Evolutionary conservation across 1,284 basidiomycete genomes (phyloP).

Genomic region (Cryptococcus jaspeensis): DNA sequence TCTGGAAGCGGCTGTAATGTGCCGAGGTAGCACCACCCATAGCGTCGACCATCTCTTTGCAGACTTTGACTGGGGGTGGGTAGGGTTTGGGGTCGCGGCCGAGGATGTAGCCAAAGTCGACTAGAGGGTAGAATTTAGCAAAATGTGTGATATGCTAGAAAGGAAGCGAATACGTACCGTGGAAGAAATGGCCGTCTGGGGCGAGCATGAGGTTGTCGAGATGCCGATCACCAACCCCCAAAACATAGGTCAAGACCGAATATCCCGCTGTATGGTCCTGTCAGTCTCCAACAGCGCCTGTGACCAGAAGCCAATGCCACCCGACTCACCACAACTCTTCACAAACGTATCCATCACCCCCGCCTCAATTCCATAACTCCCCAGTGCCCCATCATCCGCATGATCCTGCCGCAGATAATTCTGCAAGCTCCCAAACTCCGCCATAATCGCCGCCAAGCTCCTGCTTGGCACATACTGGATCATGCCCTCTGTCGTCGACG

Average conservation of each 20-base stretch:
- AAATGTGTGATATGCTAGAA: not conserved
- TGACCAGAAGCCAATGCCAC: not conserved
- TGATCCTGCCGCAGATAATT: slow-evolving; percentile 82
- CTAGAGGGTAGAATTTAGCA: slow-evolving; percentile 52
- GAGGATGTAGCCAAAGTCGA: slow-evolving; percentile 98
- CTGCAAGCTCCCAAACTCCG: slow-evolving; percentile 85
- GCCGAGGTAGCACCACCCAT: slow-evolving; percentile 94
- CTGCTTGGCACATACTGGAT: slow-evolving; percentile 94
- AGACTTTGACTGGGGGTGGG: slow-evolving; percentile 96
- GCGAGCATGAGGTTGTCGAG: slow-evolving; percentile 91
- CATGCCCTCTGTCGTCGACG: slow-evolving; percentile 90
- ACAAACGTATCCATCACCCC: slow-evolving; percentile 94
- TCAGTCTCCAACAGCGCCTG: slow-evolving; percentile 1
- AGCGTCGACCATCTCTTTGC: slow-evolving; percentile 99
- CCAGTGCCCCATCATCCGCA: slow-evolving; percentile 87
- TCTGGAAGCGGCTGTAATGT: slow-evolving; percentile 93
- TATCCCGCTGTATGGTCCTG: slow-evolving; percentile 72
- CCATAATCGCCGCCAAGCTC: slow-evolving; percentile 88
- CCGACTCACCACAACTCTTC: slow-evolving; percentile 83
- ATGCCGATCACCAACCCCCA: slow-evolving; percentile 97
- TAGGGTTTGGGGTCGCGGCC: slow-evolving; percentile 98
- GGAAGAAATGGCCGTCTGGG: slow-evolving; percentile 72
- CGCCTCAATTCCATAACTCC: slow-evolving; percentile 88
- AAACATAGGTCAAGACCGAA: slow-evolving; percentile 93
- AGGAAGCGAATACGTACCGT: slow-evolving; percentile 32